Conservation (phyloP, 345 rosid genomes). For the Anacardium occidentale region DNA sequence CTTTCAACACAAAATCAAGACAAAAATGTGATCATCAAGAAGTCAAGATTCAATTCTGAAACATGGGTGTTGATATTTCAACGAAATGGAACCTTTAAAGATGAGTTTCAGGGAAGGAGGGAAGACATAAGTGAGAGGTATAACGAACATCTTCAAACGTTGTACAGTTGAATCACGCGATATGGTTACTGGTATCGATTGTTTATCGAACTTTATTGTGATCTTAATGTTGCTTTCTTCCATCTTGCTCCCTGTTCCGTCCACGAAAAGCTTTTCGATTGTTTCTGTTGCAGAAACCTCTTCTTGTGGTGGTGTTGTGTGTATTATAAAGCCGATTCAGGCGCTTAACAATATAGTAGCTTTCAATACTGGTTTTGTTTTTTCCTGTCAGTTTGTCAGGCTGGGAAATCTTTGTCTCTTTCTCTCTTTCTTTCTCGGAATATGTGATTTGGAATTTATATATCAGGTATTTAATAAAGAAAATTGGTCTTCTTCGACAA, state of each 20-base stretch:
- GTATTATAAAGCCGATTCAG: too few relatives aligned
- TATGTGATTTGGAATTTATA: too few relatives aligned
- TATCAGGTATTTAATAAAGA: too few relatives aligned
- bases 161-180: constrained; percentile 48
- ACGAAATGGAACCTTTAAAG: constrained; percentile 52
- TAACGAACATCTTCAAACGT: constrained; percentile 68
- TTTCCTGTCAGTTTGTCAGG: too few relatives aligned
- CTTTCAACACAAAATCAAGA: constrained; percentile 29
- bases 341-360: too few relatives aligned
- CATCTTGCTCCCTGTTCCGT: not conserved
- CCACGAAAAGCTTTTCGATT: too few relatives aligned
- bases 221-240: constrained; percentile 31
- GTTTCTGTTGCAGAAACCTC: too few relatives aligned
- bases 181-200: constrained; percentile 52
- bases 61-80: not conserved
- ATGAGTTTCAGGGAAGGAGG: constrained; percentile 95
- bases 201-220: constrained; percentile 68
- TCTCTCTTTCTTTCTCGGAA: too few relatives aligned
- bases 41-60: not conserved
- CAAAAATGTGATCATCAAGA: not conserved
- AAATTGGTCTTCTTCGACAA: too few relatives aligned
- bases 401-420: too few relatives aligned
- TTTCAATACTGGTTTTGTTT: too few relatives aligned
- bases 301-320: too few relatives aligned
- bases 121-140: constrained; percentile 84